Conservation (phyloP, 768 basidiomycete genomes). For the Pseudohyphozyma bogoriensis region DNA sequence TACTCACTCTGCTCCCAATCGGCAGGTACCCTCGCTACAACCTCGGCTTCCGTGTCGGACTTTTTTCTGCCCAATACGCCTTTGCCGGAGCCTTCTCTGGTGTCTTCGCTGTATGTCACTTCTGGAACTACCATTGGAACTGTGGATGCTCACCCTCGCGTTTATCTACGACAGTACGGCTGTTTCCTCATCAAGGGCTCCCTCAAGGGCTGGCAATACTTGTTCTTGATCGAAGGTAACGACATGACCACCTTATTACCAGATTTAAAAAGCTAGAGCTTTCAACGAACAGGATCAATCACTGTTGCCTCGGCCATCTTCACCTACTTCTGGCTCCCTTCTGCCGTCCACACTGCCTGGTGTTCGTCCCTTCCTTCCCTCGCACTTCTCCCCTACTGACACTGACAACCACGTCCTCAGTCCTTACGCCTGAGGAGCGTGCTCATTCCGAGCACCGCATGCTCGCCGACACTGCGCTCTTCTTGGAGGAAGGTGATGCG, state of each 20-base stretch:
- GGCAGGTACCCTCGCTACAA: constrained; percentile 4
- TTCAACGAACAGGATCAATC: constrained; percentile 4
- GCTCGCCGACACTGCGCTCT: not conserved
- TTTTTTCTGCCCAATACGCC: not conserved
- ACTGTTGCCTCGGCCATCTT: constrained; percentile 1
- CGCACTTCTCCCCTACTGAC: not conserved
- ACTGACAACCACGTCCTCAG: not conserved
- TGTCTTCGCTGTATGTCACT: not conserved
- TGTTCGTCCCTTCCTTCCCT: not conserved
- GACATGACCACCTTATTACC: no score
- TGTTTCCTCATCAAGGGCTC: no score
- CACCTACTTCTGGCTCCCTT: constrained; percentile 1
- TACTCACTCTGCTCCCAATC: no score
- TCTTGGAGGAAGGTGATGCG: not conserved
- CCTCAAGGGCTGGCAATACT: no score
- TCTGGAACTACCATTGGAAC: no score
- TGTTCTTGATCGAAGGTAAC: no score
- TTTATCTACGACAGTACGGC: no score
- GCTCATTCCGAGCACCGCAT: not conserved
- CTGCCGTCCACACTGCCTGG: not conserved
- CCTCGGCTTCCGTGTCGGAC: constrained; percentile 7
- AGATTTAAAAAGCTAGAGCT: no score
- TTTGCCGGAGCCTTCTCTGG: not conserved
- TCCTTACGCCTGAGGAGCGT: constrained; percentile 6
- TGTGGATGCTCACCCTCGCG: no score